These are phyloP conservation scores for Syzygium aromaticum DNA, from an alignment of 345 rosid species.

Conservation along the genomic window DNA sequence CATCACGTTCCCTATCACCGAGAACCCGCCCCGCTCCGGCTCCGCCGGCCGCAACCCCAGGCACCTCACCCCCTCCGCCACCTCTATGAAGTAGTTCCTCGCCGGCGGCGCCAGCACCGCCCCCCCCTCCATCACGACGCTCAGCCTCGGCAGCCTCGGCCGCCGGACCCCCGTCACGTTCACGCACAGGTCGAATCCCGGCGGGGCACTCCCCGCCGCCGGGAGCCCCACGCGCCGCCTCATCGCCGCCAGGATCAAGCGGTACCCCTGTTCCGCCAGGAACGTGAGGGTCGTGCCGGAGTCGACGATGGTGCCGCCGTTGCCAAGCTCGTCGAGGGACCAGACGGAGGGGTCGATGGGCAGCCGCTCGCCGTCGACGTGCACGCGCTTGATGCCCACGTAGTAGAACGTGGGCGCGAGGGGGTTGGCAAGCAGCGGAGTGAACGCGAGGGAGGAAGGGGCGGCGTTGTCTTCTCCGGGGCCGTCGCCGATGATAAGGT, in stretches of 20 bases:
- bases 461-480: conserved; percentile 1
- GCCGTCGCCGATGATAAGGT: conserved; percentile 42
- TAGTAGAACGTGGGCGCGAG: conserved; percentile 72
- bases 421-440: conserved; percentile 53
- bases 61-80: conserved; percentile 51
- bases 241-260: conserved; percentile 29
- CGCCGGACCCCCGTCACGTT: conserved; percentile 41
- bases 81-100: conserved; percentile 68
- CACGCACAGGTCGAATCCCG: conserved; percentile 71
- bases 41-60: conserved; percentile 54
- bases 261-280: conserved; percentile 46
- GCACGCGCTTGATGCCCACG: conserved; percentile 35
- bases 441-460: conserved; percentile 24
- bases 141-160: conserved; percentile 47
- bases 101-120: conserved; percentile 55
- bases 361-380: conserved; percentile 34
- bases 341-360: conserved; percentile 61
- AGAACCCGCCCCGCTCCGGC: conserved; percentile 28
- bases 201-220: conserved; percentile 22
- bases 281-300: conserved; percentile 74
- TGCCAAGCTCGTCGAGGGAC: conserved; percentile 57
- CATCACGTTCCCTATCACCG: conserved; percentile 89
- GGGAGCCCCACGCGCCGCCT: conserved; percentile 39
- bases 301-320: conserved; percentile 83
- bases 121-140: conserved; percentile 38